Evolutionary conservation across 352 stramenopile genomes (phyloP), one percentile per base, ranked within the genome.

Genomic region (Aphanomyces cochlioides): DNA sequence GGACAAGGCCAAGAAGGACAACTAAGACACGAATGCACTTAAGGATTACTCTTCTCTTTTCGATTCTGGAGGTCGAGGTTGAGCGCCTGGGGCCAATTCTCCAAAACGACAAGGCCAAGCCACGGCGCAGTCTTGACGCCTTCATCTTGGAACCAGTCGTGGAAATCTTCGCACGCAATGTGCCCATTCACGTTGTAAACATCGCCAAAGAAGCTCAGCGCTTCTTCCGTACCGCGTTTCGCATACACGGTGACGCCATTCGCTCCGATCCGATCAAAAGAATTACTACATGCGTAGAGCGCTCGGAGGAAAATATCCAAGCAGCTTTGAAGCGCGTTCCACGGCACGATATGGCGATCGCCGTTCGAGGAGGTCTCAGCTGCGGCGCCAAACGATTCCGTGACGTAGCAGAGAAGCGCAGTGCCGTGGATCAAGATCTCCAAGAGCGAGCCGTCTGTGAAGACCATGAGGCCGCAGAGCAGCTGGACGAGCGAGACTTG

Each of bases 41-140:
- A 61, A 28, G 43, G 36, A 37, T 61, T 19, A 61, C 43, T 61
- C 54, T 61, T 61, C 5, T 28, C 28, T 37, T 37, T 28, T 7
- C 64, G 64, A 37, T 70, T 70, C 38, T 28, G 13, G 4, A 70
- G 38, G 47, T 64, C 40, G 13, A 64, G 15, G 38, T 37, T 15
- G n/a, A 70, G 64, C 39, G n/a, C 28, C 34, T 10, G 37, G 3
- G 86, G 88, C 88, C 88, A 96, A 66, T 93, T 84, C 65, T 84
- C 69, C 1, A 96, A 75, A 58, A 92, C 84, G 0, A 78, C 79
- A 3, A 96, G 80, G 70, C 93, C 84, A 6, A 96, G 77, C 88
- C 88, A 96, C 56, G 85, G 78, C 66, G 91, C 75, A 12, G 78
- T 82, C 54, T 80, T 81, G 47, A 88, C 88, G 1, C 88, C 84